Base-by-base conservation (phyloP, 1,284 basidiomycete genomes). In the Ceratobasidium sp. region DNA sequence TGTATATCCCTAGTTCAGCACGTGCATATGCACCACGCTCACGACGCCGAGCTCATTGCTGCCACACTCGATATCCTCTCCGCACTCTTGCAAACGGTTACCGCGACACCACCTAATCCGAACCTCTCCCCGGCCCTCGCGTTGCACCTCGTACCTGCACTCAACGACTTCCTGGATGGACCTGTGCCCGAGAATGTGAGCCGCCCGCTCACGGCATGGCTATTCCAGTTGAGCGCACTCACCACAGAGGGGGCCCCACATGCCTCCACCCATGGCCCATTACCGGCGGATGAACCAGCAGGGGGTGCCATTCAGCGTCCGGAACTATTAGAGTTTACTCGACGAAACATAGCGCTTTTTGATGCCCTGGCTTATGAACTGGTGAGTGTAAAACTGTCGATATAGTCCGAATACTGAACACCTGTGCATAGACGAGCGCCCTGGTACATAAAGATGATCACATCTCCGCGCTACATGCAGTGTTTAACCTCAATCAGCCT, bases 1-100 rank as follows among this genome's bases (percentile, higher is more conserved):
- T 69, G 53, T 23, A 40, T 69, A 51, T 69, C 64, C 8, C 64
- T 69, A 21, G 64, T 58, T 7, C 64, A 58, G 53, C 64, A 69
- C 33, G 64, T 69, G 51, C 53, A 54, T 40, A 64, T 64, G 61
- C 61, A 64, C 61, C 64, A 44, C 38, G 38, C 51, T 18, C 64
- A 69, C 53, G 64, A 69, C 53, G 28, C 40, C 23, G 18, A 56
- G 40, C 64, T 69, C 38, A 56, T 28, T n/a, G 30, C 64, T 1
- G 33, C 64, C 51, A 42, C 64, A 25, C 64, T 69, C 25, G 64
- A 69, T 25, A 69, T 69, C 38, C 51, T 69, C 23, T 56, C 48
- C 5, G 64, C 64, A 12, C 28, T 69, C 33, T 40, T 69, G 25
- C 36, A 30, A 44, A 69, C 64, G 3, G 64, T 69, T 30, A 56